Base-by-base conservation (phyloP, 257 asterid genomes). In the Ilex aquifolium region DNA sequence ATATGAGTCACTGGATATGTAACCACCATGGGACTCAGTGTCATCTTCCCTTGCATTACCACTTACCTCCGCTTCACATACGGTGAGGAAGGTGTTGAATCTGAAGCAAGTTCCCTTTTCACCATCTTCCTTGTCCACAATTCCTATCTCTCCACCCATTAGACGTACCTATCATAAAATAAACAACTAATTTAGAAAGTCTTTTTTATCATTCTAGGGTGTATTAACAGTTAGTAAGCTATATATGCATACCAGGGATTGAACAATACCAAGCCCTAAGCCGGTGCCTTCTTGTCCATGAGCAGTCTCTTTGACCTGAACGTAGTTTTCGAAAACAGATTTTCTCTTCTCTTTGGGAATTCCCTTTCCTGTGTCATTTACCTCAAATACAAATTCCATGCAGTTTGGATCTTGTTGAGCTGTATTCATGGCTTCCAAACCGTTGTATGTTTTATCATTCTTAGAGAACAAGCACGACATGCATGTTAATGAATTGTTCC, bases 221-320 rank as follows among this genome's bases (percentile, higher is more conserved):
- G 44, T 17, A 32, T 16, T 16, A 13, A 44, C 44, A 8, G 46
- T 56, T 13, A 42, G 27, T 21, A 21, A 0, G 1, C 27, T 1
- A 62, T 42, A 44, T 4, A 14, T 50, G 1, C 75, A 5, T 74
- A 88, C 97, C 89, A 91, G 61, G 14, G 91, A 86, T 40, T 84
- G 96, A 31, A 84, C 89, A 62, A 91, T 91, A 58, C 91, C 90
- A 11, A 91, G 91, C 39, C 96, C 96, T 36, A 91, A 66, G 49
- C 96, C 96, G 49, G 91, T 82, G 57, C 96, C 96, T 81, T 77
- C 78, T 39, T 80, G 77, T 40, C 79, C 84, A 9, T 21, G 9
- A 13, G 77, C 77, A 1, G 75, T 74, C 60, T 83, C 97, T 56
- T 74, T 84, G 29, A 88, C 91, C 69, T 86, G 98, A 49, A 88